Conservation (phyloP, 495 filamentous ascomycete genomes). For the Xylaria curta region DNA sequence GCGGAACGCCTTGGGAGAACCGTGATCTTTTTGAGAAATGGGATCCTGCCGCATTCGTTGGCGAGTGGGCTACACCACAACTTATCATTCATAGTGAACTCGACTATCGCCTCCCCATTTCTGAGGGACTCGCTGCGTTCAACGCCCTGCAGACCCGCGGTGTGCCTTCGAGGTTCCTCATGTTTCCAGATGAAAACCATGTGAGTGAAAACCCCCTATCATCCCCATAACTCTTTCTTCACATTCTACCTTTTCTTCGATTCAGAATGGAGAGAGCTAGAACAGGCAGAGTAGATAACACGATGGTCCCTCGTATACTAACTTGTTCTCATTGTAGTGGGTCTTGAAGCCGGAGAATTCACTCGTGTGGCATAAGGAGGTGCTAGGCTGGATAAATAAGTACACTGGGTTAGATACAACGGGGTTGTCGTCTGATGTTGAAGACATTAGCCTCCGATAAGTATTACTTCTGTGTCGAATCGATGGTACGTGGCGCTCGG, state of each 20-base stretch:
- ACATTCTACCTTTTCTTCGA: background rate
- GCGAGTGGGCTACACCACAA: conserved; percentile 82
- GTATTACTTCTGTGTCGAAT: background rate
- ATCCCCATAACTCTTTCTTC: background rate
- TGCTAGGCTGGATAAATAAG: conserved; percentile 89
- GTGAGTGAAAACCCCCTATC: conserved; percentile 42
- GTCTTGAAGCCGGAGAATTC: conserved; percentile 92
- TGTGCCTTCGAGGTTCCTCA: conserved; percentile 75
- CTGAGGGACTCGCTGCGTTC: conserved; percentile 84
- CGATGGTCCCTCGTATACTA: conserved; percentile 17
- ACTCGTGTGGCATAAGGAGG: conserved; percentile 87
- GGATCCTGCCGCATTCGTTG: conserved; percentile 74
- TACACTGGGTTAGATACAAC: conserved; percentile 63
- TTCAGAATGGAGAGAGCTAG: background rate
- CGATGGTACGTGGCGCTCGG: background rate
- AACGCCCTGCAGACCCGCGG: conserved; percentile 81
- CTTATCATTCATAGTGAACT: conserved; percentile 90
- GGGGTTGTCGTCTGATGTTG: conserved; percentile 27
- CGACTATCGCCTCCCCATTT: conserved; percentile 86
- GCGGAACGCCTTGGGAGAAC: conserved; percentile 77
- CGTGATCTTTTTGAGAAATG: conserved; percentile 76
- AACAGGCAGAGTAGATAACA: background rate
- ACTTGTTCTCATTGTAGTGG: conserved; percentile 63
- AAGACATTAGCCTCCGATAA: conserved; percentile 27
- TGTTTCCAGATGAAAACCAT: conserved; percentile 82